A percentile compares a stretch with the other conserved stretches of the same genome.
Evolutionary conservation across 1,284 basidiomycete species (phyloP).

Genomic region (Papiliotrema nemorosa): DNA sequence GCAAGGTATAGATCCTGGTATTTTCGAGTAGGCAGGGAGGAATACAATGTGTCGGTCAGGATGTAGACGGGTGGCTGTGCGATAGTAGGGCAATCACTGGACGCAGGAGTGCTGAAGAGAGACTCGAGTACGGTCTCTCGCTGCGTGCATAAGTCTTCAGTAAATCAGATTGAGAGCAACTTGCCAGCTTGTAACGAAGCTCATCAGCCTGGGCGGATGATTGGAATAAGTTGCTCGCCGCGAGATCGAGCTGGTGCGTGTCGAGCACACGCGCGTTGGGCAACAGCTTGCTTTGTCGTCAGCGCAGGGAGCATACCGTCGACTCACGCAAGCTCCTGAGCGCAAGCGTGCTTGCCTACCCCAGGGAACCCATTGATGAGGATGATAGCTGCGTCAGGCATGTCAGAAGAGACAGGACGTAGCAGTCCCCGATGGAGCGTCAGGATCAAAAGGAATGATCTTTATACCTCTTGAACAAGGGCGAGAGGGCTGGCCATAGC

Average conservation of each 20-base stretch:
- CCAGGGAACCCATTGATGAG: conserved; percentile 39
- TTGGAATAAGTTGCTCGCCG: conserved; percentile 8
- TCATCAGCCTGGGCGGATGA: conserved; percentile 3
- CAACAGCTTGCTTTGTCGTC: conserved; percentile 20
- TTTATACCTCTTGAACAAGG: no score
- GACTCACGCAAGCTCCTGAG: conserved; percentile 30
- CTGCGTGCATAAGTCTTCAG: not conserved
- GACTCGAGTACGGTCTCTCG: not conserved
- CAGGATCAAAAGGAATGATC: no score
- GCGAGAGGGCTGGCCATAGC: no score
- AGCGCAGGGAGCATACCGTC: not conserved
- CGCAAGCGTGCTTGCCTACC: conserved; percentile 32
- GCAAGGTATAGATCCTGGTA: conserved; percentile 2
- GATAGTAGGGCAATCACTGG: not conserved
- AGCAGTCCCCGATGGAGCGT: no score
- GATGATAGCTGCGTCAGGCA: conserved; percentile 19
- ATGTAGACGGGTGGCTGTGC: not conserved
- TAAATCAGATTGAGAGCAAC: not conserved
- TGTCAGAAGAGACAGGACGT: not conserved
- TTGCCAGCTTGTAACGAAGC: conserved; percentile 3
- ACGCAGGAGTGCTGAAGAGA: not conserved
- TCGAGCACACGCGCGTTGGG: conserved; percentile 33
- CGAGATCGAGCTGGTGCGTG: conserved; percentile 17
- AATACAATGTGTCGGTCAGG: not conserved
- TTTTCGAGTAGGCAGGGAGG: not conserved